Percentiles rank a stretch among this genome's conserved stretches.
These are phyloP conservation scores for Rhizopus delemar DNA, from an alignment of 371 early-diverging fungal genomes.

Conservation along the genomic window DNA sequence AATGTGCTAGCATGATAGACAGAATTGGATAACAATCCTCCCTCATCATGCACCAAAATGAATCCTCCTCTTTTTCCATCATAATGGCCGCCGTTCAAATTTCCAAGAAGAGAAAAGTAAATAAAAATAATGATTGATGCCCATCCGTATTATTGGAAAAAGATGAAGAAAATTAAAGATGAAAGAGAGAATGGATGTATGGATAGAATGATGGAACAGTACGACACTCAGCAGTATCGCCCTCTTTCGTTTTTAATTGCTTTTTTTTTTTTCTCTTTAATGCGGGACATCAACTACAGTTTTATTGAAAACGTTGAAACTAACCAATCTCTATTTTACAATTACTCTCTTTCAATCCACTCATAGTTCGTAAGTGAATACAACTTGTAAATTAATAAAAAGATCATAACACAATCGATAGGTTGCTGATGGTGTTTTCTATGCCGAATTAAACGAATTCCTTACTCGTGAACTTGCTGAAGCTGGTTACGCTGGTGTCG, in stretches of 20 bases:
- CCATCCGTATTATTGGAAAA: conserved; percentile 1
- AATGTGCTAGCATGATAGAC: too few species aligned
- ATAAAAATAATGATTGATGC: conserved; percentile 9
- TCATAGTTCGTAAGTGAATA: conserved; percentile 50
- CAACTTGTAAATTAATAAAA: conserved; percentile 7
- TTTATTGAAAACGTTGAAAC: conserved; percentile 2
- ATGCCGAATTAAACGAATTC: conserved; percentile 99
- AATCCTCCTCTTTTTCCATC: conserved; percentile 22
- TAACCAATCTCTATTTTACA: background rate
- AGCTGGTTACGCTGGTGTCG: conserved; percentile 96
- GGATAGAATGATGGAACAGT: conserved; percentile 14
- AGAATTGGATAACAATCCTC: conserved; percentile 1
- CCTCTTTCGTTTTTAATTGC: too few species aligned
- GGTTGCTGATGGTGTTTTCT: conserved; percentile 98
- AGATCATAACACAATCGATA: conserved; percentile 37
- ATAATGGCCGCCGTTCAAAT: conserved; percentile 49
- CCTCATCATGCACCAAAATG: background rate
- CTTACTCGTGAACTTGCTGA: conserved; percentile 92
- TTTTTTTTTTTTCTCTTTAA: too few species aligned
- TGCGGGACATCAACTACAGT: too few species aligned
- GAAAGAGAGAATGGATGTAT: conserved; percentile 36
- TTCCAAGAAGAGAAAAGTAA: conserved; percentile 77
- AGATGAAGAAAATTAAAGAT: conserved; percentile 21
- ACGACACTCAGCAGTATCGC: too few species aligned
- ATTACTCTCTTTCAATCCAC: background rate